Evolutionary conservation across 2,329 filamentous ascomycete genomes (phyloP), one percentile per base, ranked within the genome.

Genomic region (Fusarium sororula): DNA sequence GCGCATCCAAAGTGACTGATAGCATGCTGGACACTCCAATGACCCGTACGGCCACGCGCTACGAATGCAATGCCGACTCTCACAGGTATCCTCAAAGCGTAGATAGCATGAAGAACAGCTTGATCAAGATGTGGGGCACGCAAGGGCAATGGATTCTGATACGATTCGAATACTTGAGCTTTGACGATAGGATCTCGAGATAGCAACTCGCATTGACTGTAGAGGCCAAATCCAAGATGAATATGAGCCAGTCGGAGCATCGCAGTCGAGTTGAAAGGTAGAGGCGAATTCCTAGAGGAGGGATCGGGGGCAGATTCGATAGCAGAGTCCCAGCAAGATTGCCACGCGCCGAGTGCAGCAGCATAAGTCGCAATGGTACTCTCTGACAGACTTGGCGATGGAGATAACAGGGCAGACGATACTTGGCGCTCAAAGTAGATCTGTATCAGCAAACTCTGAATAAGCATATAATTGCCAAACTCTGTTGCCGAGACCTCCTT

Each of bases 1-100:
- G 66, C 69, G 28, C 69, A 72, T 22, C 70, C 69, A 17, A 71
- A 64, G 28, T 67, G 66, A 18, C 50, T 67, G 11, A 72, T 68
- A 22, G 66, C 57, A 26, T 72, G 69, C 26, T 70, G 63, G 28
- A 72, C 51, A 30, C 69, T 72, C 69, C 69, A 72, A 18, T 70
- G 70, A 6, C 70, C 57, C 6, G 69, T 72, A 22, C 56, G 54
- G 4, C 67, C 70, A 15, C 67, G 62, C 10, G 69, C 69, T 12
- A 72, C 67, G 22, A 71, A 72, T 15, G 67, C 69, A 11, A 72
- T 72, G 1, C 69, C 69, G 10, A 71, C 62, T 8, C 69, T 59
- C 8, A 72, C 63, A 3, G 69, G 69, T 18, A 72, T 51, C 13
- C 69, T 72, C 8, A 72, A 51, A 24, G 69, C 67, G 32, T 72